Percentiles rank a stretch among this genome's conserved stretches.
These are phyloP conservation scores for Setomelanomma holmii DNA, from an alignment of 2,329 filamentous ascomycete species.

Conservation along the genomic window DNA sequence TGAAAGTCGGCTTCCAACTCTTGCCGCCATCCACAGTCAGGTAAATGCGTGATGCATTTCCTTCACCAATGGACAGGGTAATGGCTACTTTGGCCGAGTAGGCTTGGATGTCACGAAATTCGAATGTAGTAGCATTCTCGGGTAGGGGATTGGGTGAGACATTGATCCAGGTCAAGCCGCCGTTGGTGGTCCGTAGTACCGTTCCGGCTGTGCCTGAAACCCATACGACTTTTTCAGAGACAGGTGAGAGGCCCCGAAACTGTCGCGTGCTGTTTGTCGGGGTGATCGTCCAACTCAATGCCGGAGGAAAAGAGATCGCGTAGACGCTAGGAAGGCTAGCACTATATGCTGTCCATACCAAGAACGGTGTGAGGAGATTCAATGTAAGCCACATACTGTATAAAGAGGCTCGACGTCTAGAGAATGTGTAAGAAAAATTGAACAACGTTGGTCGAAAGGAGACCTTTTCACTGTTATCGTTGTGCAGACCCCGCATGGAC, in stretches of 20 bases:
- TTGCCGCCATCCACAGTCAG: slow-evolving; percentile 28
- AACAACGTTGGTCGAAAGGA: too few species aligned
- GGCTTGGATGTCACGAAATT: slow-evolving; percentile 40
- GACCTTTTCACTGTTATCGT: too few species aligned
- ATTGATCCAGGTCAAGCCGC: slow-evolving; percentile 32
- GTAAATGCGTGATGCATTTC: slow-evolving; percentile 33
- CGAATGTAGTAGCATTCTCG: slow-evolving; percentile 28
- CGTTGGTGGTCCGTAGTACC: slow-evolving; percentile 31
- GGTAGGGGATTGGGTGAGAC: slow-evolving; percentile 27
- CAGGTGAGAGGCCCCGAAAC: slow-evolving; percentile 34
- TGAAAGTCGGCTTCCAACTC: slow-evolving; percentile 30
- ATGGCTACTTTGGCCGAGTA: slow-evolving; percentile 27
- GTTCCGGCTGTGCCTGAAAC: slow-evolving; percentile 37
- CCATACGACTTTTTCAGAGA: slow-evolving; percentile 28
- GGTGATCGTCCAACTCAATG: slow-evolving; percentile 23
- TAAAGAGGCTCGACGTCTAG: not conserved
- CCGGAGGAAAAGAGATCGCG: not conserved
- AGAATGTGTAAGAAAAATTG: too few species aligned
- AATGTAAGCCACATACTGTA: not conserved
- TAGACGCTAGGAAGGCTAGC: not conserved
- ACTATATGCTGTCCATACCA: not conserved
- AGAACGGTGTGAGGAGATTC: not conserved
- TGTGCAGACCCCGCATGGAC: not conserved
- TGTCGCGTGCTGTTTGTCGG: slow-evolving; percentile 35
- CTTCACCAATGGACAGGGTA: slow-evolving; percentile 35